Conservation (phyloP, 2,329 filamentous ascomycete species). For the Epichloe coenophiala region DNA sequence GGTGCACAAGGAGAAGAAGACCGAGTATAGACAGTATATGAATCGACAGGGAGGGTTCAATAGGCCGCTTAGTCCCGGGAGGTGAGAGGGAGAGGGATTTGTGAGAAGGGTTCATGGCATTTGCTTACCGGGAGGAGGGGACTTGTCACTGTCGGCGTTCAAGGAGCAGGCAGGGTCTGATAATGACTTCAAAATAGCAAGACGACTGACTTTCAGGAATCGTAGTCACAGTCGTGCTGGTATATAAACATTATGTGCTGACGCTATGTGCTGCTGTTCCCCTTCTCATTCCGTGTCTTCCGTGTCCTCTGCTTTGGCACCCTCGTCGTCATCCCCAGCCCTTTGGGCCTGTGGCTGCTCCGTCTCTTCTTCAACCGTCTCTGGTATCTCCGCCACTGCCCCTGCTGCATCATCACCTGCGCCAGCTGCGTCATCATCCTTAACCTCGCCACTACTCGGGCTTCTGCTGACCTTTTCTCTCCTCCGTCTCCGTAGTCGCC, state of each 20-base stretch:
- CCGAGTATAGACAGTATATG: conserved; percentile 95
- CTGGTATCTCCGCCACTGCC: conserved; percentile 3
- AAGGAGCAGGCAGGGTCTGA: too few relatives aligned
- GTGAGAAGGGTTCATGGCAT: too few relatives aligned
- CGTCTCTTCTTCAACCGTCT: conserved; percentile 4
- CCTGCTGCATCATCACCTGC: conserved; percentile 4
- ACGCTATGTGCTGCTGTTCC: conserved; percentile 10
- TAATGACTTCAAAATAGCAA: too few relatives aligned
- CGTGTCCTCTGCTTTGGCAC: conserved; percentile 7
- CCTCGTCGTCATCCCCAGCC: neutral
- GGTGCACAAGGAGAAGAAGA: conserved; percentile 85
- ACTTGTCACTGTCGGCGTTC: too few relatives aligned
- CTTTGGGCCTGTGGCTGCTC: conserved; percentile 1
- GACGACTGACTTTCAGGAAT: neutral
- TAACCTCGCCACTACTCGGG: conserved; percentile 13
- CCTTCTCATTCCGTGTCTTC: conserved; percentile 1
- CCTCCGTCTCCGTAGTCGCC: conserved; percentile 51
- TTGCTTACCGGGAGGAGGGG: too few relatives aligned
- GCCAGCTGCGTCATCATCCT: conserved; percentile 11
- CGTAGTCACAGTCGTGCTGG: neutral
- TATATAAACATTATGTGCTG: conserved; percentile 27
- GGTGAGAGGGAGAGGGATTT: too few relatives aligned
- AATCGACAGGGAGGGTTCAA: conserved; percentile 76
- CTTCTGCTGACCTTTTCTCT: conserved; percentile 42
- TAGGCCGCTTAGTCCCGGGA: conserved; percentile 51